phyloP scores from a whole-genome alignment of 2,329 filamentous ascomycete species.

The Cryphonectria radicalis region DNA sequence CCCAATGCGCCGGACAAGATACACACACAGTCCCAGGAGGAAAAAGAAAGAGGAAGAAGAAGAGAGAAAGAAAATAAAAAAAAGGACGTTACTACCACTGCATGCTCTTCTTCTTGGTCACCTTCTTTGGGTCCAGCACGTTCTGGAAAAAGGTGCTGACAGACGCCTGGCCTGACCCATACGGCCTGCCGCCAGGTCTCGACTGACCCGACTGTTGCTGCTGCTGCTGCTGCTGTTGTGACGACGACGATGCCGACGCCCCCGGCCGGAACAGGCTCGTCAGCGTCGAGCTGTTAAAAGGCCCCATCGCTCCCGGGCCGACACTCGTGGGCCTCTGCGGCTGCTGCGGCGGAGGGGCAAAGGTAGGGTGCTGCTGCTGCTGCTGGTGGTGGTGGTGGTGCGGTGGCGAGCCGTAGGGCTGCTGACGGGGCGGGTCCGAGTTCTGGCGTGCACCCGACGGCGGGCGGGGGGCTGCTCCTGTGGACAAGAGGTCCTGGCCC shows the following conservation, averaged over 20 bases:
- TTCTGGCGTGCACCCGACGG: slow-evolving; percentile 24
- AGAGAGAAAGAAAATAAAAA: not conserved
- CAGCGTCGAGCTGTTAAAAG: slow-evolving; percentile 30
- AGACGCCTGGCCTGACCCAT: slow-evolving; percentile 32
- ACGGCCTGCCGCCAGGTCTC: slow-evolving; percentile 31
- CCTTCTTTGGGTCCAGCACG: slow-evolving; percentile 34
- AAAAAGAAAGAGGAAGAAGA: no score
- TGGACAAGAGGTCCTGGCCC: slow-evolving; percentile 45
- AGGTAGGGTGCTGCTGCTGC: slow-evolving; percentile 33
- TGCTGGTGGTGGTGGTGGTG: slow-evolving; percentile 32
- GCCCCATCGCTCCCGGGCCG: slow-evolving; percentile 42
- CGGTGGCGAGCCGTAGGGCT: slow-evolving; percentile 3
- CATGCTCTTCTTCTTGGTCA: slow-evolving; percentile 43
- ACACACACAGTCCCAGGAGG: not conserved
- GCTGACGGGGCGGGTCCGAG: slow-evolving; percentile 26
- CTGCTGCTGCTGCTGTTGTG: slow-evolving; percentile 31
- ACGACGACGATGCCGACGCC: slow-evolving; percentile 22
- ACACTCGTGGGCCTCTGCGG: slow-evolving; percentile 51
- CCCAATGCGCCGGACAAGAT: not conserved
- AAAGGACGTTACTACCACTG: slow-evolving; percentile 34
- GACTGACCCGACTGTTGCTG: slow-evolving; percentile 21
- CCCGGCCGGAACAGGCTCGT: slow-evolving; percentile 39
- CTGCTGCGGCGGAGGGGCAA: slow-evolving; percentile 31
- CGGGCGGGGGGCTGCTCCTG: slow-evolving; percentile 24
- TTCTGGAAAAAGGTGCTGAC: slow-evolving; percentile 34